phyloP scores from a whole-genome alignment of 2,329 filamentous ascomycete species.

The Dryadomyces sulphureus region DNA sequence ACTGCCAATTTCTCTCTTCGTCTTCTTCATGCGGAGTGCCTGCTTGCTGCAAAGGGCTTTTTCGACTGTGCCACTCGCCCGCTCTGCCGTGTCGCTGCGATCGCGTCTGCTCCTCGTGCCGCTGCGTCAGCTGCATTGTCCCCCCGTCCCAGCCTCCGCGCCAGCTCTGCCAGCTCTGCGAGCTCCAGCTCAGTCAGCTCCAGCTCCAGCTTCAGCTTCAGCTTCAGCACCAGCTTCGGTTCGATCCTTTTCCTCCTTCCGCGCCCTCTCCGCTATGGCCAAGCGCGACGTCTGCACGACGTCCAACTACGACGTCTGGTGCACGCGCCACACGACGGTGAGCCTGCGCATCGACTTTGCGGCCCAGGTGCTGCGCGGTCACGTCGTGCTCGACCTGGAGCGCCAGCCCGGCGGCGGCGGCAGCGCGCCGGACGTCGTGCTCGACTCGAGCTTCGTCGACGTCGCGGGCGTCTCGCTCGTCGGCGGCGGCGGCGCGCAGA shows the following conservation, averaged over 20 bases:
- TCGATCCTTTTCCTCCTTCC: not conserved
- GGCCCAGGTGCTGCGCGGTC: slow-evolving; percentile 60
- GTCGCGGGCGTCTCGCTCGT: slow-evolving; percentile 53
- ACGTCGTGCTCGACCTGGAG: slow-evolving; percentile 61
- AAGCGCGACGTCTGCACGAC: slow-evolving; percentile 73
- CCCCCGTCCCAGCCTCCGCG: not conserved
- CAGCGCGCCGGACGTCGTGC: slow-evolving; percentile 44
- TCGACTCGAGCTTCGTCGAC: slow-evolving; percentile 77
- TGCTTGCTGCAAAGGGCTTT: not conserved
- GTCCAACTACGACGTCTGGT: slow-evolving; percentile 82
- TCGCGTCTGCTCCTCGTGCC: no score
- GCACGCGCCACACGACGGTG: slow-evolving; percentile 68
- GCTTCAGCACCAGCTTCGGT: not conserved
- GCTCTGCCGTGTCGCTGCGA: not conserved
- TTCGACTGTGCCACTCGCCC: not conserved
- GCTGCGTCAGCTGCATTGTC: no score
- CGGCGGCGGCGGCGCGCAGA: slow-evolving; percentile 47
- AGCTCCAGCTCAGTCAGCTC: not conserved
- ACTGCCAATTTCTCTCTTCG: not conserved
- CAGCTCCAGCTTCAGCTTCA: not conserved
- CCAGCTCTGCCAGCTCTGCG: not conserved
- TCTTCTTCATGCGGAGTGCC: not conserved
- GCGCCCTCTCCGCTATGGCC: slow-evolving; percentile 1
- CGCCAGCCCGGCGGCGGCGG: slow-evolving; percentile 39
- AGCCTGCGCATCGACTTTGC: slow-evolving; percentile 76